Evolutionary conservation across 257 asterid genomes (phyloP), one percentile per base, ranked within the genome.

Genomic region (Lantana camara): DNA sequence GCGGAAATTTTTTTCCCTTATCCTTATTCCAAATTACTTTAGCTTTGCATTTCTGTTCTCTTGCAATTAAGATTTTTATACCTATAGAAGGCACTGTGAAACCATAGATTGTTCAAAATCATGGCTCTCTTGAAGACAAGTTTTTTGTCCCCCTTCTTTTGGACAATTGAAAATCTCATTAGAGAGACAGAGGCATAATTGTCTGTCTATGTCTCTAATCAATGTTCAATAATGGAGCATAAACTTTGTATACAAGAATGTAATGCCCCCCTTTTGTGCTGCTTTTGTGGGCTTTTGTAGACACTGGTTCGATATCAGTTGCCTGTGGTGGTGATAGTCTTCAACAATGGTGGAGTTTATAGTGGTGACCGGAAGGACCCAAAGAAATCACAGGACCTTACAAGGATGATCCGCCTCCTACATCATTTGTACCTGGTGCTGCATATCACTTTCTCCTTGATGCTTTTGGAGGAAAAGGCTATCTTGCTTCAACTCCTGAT

Each of bases 381-480:
- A 95, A 89, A 12, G 98, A 92, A 76, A 86, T 92, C 57, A 73
- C 82, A 0, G 97, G 98, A 9, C 97, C 98, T 37, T 55, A 80
- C 83, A 92, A 83, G 73, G 89, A 85, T 24, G 98, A 92, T 67
- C 98, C 97, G 0, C 95, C 97, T 4, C 97, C 98, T 17, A 92
- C 97, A 21, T 89, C 96, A 53, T 92, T 91, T 62, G 96, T 92
- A n/a, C 95, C 95, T 2, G 87, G 83, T 23, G 96, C 97, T 27
- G 83, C 88, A 7, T 92, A 92, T 74, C 96, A 91, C 77, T 49
- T 74, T 32, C 83, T 92, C 29, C 61, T 83, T 17, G 88, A 89
- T 68, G 96, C 98, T 71, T 92, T 92, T 20, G 96, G 97, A 12
- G 96, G 96, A 17, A 91, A 86, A 64, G 98, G 96, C 7, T 89